A percentile compares a stretch with the other conserved stretches of the same genome.
These are phyloP conservation scores for Leccinum subatratum DNA, from an alignment of 1,284 basidiomycete species.

Conservation along the genomic window DNA sequence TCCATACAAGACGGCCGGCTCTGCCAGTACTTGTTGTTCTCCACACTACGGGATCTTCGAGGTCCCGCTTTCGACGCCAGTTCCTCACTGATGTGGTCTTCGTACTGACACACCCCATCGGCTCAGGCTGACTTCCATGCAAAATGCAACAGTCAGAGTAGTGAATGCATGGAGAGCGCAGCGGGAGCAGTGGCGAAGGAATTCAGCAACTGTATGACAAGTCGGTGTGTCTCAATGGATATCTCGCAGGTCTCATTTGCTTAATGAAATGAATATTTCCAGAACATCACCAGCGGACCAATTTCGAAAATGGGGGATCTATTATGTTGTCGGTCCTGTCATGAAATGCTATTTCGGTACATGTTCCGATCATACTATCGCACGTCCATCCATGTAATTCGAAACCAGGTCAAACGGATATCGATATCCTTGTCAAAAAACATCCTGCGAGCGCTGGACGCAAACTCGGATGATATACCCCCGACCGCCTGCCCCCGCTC, in stretches of 20 bases:
- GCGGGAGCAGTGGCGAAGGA: slow-evolving; percentile 86
- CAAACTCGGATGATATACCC: slow-evolving; percentile 77
- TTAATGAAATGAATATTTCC: slow-evolving; percentile 7
- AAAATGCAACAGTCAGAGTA: slow-evolving; percentile 53
- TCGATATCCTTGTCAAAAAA: slow-evolving; percentile 88
- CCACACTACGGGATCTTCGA: slow-evolving; percentile 72
- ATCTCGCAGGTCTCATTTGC: background rate
- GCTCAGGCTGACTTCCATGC: slow-evolving; percentile 68
- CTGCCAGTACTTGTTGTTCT: slow-evolving; percentile 49
- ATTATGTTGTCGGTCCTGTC: slow-evolving; percentile 88
- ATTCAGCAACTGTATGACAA: slow-evolving; percentile 85
- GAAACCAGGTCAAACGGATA: slow-evolving; percentile 77
- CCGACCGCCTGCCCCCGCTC: slow-evolving; percentile 73
- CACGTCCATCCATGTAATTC: background rate
- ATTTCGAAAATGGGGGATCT: slow-evolving; percentile 90
- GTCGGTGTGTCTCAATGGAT: slow-evolving; percentile 55
- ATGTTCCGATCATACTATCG: slow-evolving; percentile 29
- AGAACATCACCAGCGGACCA: slow-evolving; percentile 65
- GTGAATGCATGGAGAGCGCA: slow-evolving; percentile 82
- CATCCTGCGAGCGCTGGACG: slow-evolving; percentile 83
- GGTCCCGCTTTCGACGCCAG: slow-evolving; percentile 73
- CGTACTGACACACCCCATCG: slow-evolving; percentile 5
- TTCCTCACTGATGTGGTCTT: background rate
- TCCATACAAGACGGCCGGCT: too few relatives aligned
- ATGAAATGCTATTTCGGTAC: slow-evolving; percentile 95